Base-by-base conservation (phyloP, 441 rosid species). In the Omphalea diandra region DNA sequence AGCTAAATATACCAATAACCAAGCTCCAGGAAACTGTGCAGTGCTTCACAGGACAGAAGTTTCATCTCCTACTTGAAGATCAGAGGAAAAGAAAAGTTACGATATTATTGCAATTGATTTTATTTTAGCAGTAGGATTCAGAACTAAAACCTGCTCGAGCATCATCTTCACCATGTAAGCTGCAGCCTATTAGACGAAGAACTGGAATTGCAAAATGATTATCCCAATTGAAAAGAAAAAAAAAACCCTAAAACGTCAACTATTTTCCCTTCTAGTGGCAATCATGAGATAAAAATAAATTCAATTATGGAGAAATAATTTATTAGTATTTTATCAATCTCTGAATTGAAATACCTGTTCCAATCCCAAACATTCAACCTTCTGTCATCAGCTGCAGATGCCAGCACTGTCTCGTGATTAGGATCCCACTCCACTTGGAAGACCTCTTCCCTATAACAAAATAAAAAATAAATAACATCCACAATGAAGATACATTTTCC, bases 361-460 rank as follows among this genome's bases (percentile, higher is more conserved):
- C 92, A 83, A 76, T 92, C 98, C 99, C 98, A 92, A 63, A 94
- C 89, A 80, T 86, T 92, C 73, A 94, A 65, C 73, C 99, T 88
- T 80, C 97, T 81, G 82, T 89, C 98, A 73, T 86, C 96, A 26
- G 94, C 90, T 2, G 94, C 84, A 76, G 99, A 94, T 47, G 97
- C 99, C 47, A 92, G 82, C 76, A 92, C 91, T 2, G 94, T 87
- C 68, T 90, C 99, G 55, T 90, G 94, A 78, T 89, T 89, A 35
- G 99, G 98, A 84, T 92, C 90, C 97, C 99, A 92, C 72, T 90
- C 98, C 61, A 92, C 98, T 80, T 92, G 96, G 79, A 86, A 88
- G 44, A 94, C 99, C 66, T 89, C 97, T 69, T 86, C 97, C 67
- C 98, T 88, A 89, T 58, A 55, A 57, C n/a, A 67, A 27, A 50